These are phyloP conservation scores for Phytopythium kandeliae DNA, from an alignment of 352 stramenopile genomes.

Conservation along the genomic window DNA sequence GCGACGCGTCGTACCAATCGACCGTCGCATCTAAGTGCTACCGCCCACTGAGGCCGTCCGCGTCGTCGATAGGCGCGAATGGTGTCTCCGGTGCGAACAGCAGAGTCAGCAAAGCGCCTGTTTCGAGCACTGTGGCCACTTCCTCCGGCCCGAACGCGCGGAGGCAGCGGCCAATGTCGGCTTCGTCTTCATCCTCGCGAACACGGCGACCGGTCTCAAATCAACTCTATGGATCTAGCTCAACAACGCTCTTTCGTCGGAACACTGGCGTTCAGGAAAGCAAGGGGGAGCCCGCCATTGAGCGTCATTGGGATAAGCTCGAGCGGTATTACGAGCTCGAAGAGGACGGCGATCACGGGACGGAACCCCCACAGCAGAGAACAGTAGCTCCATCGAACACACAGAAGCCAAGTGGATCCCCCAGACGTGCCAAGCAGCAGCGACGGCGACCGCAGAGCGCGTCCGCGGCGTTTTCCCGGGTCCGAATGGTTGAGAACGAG, in stretches of 20 bases:
- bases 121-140: not conserved
- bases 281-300: slow-evolving; percentile 14
- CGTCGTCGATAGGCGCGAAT: slow-evolving; percentile 8
- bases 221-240: not conserved
- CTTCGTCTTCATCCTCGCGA: slow-evolving; percentile 11
- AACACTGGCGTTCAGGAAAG: not conserved
- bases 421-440: not conserved
- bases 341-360: not conserved
- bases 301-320: slow-evolving; percentile 37
- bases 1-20: slow-evolving; percentile 49
- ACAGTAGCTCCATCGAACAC: too few species aligned
- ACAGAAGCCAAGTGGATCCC: not conserved
- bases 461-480: slow-evolving; percentile 5
- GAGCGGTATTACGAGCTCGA: slow-evolving; percentile 27
- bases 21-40: slow-evolving; percentile 62
- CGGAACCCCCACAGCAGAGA: not conserved
- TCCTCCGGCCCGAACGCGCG: slow-evolving; percentile 12
- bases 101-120: slow-evolving; percentile 6
- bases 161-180: slow-evolving; percentile 21
- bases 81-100: not conserved
- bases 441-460: slow-evolving; percentile 36
- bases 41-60: slow-evolving; percentile 41
- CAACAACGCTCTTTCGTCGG: slow-evolving; percentile 4
- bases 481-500: not conserved
- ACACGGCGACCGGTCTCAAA: not conserved